A percentile compares a stretch with the other conserved stretches of the same genome.
phyloP scores from a whole-genome alignment of 169 alveolate species.

The Perkinsus marinus region DNA sequence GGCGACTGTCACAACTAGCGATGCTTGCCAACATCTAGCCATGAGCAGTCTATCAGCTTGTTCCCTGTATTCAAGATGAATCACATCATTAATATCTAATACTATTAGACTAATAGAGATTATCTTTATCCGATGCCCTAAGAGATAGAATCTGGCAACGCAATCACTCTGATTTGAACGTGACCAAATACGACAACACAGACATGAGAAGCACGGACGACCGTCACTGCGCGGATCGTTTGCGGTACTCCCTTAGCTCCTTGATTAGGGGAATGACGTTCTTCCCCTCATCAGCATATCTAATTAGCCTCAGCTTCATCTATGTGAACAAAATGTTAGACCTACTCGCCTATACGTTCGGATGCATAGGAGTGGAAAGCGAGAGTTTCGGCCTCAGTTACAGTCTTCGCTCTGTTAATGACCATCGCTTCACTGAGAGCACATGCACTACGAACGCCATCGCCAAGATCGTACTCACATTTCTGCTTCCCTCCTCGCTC shows the following conservation, averaged over 20 bases:
- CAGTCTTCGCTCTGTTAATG: not conserved
- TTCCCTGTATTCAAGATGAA: no score
- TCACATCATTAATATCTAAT: no score
- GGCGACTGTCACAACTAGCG: no score
- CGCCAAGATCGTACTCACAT: not conserved
- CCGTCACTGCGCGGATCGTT: not conserved
- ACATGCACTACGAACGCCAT: not conserved
- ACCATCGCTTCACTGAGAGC: not conserved
- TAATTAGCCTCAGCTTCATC: not conserved
- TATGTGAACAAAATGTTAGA: not conserved
- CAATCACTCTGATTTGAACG: not conserved
- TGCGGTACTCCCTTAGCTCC: constrained; percentile 3
- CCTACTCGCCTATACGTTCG: not conserved
- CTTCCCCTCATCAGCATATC: constrained; percentile 7
- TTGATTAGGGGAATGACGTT: constrained; percentile 6
- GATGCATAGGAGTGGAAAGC: not conserved
- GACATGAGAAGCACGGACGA: not conserved
- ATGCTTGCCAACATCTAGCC: no score
- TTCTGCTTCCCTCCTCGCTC: not conserved
- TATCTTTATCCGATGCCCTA: no score
- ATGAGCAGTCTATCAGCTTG: no score
- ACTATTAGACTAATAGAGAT: no score
- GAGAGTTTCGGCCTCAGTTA: not conserved
- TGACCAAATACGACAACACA: not conserved
- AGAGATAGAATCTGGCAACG: not conserved